phyloP scores from a whole-genome alignment of 805 yeast genomes.

The Metschnikowia arizonensis region DNA sequence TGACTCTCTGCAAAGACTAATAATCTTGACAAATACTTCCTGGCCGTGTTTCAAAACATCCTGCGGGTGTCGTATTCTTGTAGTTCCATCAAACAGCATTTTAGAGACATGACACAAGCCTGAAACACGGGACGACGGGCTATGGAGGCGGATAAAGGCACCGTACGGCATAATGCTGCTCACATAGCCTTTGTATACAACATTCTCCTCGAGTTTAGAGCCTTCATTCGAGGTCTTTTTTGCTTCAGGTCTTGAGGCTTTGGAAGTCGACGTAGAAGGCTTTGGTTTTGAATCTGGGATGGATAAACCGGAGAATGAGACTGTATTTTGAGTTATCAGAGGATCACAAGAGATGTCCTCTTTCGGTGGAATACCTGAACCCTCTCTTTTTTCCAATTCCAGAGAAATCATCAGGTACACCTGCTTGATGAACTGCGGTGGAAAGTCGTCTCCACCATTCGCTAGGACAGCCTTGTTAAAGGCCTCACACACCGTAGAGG shows the following conservation, averaged over 20 bases:
- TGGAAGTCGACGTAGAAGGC: neutral
- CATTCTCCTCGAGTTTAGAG: constrained; percentile 4
- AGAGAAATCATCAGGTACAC: constrained; percentile 17
- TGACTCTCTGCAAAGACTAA: constrained; percentile 16
- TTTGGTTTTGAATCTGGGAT: neutral
- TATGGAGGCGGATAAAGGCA: constrained; percentile 59
- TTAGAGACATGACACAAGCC: constrained; percentile 82
- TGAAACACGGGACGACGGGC: constrained; percentile 28
- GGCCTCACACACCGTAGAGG: constrained; percentile 1
- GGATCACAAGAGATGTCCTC: neutral
- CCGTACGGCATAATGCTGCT: constrained; percentile 65
- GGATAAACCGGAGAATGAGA: constrained; percentile 1
- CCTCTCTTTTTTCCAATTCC: neutral
- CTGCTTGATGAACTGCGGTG: constrained; percentile 26
- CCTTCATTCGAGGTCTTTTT: neutral
- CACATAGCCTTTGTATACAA: constrained; percentile 59
- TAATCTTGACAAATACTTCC: constrained; percentile 60
- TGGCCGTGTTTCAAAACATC: constrained; percentile 58
- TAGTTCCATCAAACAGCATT: constrained; percentile 42
- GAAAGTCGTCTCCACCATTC: constrained; percentile 43
- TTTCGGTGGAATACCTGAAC: neutral
- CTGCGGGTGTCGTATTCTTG: constrained; percentile 51
- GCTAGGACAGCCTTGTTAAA: constrained; percentile 21
- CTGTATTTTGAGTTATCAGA: neutral
- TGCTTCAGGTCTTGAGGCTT: neutral